These are phyloP conservation scores for Paradendryphiella salina DNA, from an alignment of 2,329 filamentous ascomycete species.

Conservation along the genomic window DNA sequence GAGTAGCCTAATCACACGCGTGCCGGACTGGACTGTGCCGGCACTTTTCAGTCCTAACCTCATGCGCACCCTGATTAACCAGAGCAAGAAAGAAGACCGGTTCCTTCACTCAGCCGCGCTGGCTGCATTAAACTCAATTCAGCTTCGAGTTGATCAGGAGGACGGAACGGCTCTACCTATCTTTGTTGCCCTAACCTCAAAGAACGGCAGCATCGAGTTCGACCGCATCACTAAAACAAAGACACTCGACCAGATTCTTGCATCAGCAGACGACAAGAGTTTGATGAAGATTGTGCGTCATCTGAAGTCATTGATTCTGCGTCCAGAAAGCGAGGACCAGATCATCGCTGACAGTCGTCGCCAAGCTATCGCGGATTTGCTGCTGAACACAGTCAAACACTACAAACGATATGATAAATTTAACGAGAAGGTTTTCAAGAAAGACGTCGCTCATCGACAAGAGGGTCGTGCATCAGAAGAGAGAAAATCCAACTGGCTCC, in stretches of 20 bases:
- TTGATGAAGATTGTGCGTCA: slow-evolving; percentile 58
- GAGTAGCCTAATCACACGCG: slow-evolving; percentile 67
- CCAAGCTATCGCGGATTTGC: slow-evolving; percentile 56
- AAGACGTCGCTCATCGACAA: slow-evolving; percentile 27
- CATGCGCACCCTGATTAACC: slow-evolving; percentile 57
- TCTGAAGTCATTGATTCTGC: slow-evolving; percentile 52
- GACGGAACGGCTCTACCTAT: slow-evolving; percentile 64
- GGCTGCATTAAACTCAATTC: slow-evolving; percentile 73
- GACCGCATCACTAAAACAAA: slow-evolving; percentile 85
- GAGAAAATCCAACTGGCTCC: slow-evolving; percentile 44
- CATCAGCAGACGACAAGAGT: slow-evolving; percentile 58
- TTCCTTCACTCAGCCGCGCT: slow-evolving; percentile 68
- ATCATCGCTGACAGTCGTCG: slow-evolving; percentile 52
- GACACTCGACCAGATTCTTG: slow-evolving; percentile 74
- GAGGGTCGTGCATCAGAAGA: slow-evolving; percentile 9
- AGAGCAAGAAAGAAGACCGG: slow-evolving; percentile 42
- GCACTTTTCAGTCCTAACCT: slow-evolving; percentile 81
- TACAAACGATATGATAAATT: slow-evolving; percentile 39
- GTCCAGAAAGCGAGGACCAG: slow-evolving; percentile 52
- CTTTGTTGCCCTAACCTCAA: slow-evolving; percentile 68
- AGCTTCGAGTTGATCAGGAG: slow-evolving; percentile 62
- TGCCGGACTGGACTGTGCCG: slow-evolving; percentile 55
- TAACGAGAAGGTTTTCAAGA: slow-evolving; percentile 32
- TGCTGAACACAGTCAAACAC: slow-evolving; percentile 55
- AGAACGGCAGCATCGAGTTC: slow-evolving; percentile 74